A percentile compares a stretch with the other conserved stretches of the same genome.
phyloP scores from a whole-genome alignment of 805 yeast species.

The Cyberlindnera samutprakarnensis region DNA sequence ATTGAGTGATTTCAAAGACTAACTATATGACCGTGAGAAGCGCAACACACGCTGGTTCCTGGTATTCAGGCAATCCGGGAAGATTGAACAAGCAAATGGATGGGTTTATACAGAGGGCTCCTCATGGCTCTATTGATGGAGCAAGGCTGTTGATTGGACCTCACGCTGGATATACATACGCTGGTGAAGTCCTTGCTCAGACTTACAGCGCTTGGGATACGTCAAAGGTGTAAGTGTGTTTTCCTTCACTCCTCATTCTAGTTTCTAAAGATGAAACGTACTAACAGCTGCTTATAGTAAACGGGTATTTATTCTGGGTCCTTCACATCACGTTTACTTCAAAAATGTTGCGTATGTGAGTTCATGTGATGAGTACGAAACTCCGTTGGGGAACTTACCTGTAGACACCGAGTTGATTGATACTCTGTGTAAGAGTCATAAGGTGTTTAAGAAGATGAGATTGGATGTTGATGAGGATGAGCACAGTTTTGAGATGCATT shows the following conservation, averaged over 20 bases:
- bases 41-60: conserved; percentile 77
- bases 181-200: conserved; percentile 72
- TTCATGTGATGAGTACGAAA: conserved; percentile 48
- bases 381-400: conserved; percentile 74
- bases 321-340: conserved; percentile 87
- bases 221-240: conserved; percentile 27
- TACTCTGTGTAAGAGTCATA: conserved; percentile 29
- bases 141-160: conserved; percentile 55
- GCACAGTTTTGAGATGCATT: conserved; percentile 93
- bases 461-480: conserved; percentile 66
- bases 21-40: conserved; percentile 11
- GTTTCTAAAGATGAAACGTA: background rate
- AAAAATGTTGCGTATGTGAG: conserved; percentile 49
- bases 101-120: conserved; percentile 33
- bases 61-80: conserved; percentile 56
- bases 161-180: conserved; percentile 88
- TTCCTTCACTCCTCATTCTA: background rate
- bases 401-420: conserved; percentile 49
- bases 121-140: conserved; percentile 23
- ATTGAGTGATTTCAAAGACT: no score
- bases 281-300: conserved; percentile 23
- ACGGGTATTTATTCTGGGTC: conserved; percentile 79
- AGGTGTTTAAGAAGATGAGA: conserved; percentile 48
- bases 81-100: conserved; percentile 45
- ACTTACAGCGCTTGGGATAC: conserved; percentile 69